These are phyloP conservation scores for Russula abietina DNA, from an alignment of 768 basidiomycete species.

Conservation along the genomic window DNA sequence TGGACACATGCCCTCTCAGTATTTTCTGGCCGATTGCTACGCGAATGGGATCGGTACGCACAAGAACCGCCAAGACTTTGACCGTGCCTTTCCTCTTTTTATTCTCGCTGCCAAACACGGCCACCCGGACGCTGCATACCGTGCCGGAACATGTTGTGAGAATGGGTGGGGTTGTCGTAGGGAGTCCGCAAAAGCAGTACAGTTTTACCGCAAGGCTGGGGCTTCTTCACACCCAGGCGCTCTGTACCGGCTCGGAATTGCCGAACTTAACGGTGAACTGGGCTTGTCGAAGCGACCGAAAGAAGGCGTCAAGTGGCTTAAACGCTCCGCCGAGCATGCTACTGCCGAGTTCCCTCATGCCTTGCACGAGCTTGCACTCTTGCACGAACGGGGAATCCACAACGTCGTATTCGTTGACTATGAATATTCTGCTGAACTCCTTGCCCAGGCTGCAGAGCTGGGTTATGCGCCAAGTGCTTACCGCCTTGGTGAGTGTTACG, in stretches of 20 bases:
- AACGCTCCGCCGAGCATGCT: conserved; percentile 89
- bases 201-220: conserved; percentile 90
- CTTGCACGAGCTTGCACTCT: conserved; percentile 84
- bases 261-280: conserved; percentile 93
- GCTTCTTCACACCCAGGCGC: conserved; percentile 89
- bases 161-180: conserved; percentile 97
- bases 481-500: conserved; percentile 95
- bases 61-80: conserved; percentile 90
- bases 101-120: conserved; percentile 95
- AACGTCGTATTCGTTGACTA: conserved; percentile 96
- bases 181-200: conserved; percentile 85
- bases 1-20: conserved; percentile 91
- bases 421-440: conserved; percentile 89
- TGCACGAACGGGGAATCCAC: conserved; percentile 97
- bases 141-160: conserved; percentile 96
- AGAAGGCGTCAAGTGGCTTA: conserved; percentile 98
- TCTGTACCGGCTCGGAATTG: conserved; percentile 94
- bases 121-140: conserved; percentile 91
- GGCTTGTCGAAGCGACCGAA: conserved; percentile 80
- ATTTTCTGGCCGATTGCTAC: conserved; percentile 97
- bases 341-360: conserved; percentile 96
- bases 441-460: conserved; percentile 92
- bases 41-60: conserved; percentile 96
- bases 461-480: conserved; percentile 96
- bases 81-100: conserved; percentile 93